phyloP scores from a whole-genome alignment of 2,329 filamentous ascomycete species.

The Alternaria longipes region DNA sequence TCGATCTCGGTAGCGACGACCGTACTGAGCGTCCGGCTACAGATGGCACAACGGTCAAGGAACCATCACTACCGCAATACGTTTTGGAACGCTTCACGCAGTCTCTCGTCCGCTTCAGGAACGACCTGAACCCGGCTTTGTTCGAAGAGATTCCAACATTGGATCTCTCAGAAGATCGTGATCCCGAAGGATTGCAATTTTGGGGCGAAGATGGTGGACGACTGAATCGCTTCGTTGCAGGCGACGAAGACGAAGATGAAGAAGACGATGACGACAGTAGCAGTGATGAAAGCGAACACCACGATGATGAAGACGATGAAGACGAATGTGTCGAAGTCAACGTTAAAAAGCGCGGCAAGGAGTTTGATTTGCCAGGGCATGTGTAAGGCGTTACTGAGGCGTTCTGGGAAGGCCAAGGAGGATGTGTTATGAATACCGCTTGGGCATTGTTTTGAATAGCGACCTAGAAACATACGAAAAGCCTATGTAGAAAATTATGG shows the following conservation, averaged over 20 bases:
- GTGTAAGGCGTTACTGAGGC: constrained; percentile 32
- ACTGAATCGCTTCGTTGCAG: constrained; percentile 33
- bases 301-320: constrained; percentile 43
- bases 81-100: constrained; percentile 58
- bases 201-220: constrained; percentile 46
- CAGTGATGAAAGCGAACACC: constrained; percentile 47
- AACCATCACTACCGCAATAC: constrained; percentile 56
- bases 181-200: constrained; percentile 43
- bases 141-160: constrained; percentile 46
- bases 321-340: constrained; percentile 38
- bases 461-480: neutral
- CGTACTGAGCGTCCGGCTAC: constrained; percentile 46
- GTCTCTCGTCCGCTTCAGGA: constrained; percentile 57
- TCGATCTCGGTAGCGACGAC: constrained; percentile 50
- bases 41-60: constrained; percentile 47
- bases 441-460: neutral
- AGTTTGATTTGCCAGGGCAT: constrained; percentile 50
- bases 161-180: constrained; percentile 38
- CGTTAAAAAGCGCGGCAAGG: constrained; percentile 33
- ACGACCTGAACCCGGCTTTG: constrained; percentile 52
- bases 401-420: constrained; percentile 16
- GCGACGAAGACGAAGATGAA: constrained; percentile 41
- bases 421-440: neutral
- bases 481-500: constrained; percentile 2
- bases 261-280: constrained; percentile 44